These are phyloP conservation scores for Phytopythium aichiense DNA, from an alignment of 352 stramenopile species.

Conservation along the genomic window DNA sequence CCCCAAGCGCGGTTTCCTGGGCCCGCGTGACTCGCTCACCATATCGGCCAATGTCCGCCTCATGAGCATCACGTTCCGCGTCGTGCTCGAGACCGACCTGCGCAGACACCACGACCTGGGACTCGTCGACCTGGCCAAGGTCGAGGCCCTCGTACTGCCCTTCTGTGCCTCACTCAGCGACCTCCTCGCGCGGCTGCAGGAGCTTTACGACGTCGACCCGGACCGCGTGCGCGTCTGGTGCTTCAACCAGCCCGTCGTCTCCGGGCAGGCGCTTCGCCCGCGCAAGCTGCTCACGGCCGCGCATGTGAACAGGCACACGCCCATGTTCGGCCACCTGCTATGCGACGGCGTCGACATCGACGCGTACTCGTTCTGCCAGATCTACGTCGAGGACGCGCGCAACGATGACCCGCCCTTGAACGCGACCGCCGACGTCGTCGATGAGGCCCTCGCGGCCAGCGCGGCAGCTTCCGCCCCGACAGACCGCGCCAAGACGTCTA, in stretches of 20 bases:
- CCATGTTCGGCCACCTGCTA: slow-evolving; percentile 68
- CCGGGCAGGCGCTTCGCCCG: slow-evolving; percentile 63
- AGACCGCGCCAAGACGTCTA: not conserved
- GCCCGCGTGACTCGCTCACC: slow-evolving; percentile 39
- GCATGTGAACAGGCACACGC: slow-evolving; percentile 30
- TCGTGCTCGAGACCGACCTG: slow-evolving; percentile 61
- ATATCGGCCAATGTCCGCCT: slow-evolving; percentile 63
- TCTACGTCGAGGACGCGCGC: slow-evolving; percentile 55
- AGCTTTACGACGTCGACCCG: slow-evolving; percentile 25
- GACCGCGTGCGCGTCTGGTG: slow-evolving; percentile 51
- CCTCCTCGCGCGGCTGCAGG: slow-evolving; percentile 36
- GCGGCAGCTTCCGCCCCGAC: not conserved
- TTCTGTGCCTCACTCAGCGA: slow-evolving; percentile 68
- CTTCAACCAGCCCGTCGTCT: slow-evolving; percentile 75
- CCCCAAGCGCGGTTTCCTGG: slow-evolving; percentile 48
- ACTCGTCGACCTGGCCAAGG: slow-evolving; percentile 43
- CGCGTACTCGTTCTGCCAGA: slow-evolving; percentile 76
- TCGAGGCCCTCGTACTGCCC: slow-evolving; percentile 49
- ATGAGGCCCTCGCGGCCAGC: not conserved
- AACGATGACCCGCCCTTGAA: slow-evolving; percentile 18
- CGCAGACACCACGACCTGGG: slow-evolving; percentile 45
- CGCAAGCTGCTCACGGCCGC: slow-evolving; percentile 57
- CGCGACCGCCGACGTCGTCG: not conserved
- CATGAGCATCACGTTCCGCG: slow-evolving; percentile 75
- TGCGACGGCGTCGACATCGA: slow-evolving; percentile 80